Evolutionary conservation across 148 eudicot genomes (phyloP).

Genomic region (Nyssa sinensis): DNA sequence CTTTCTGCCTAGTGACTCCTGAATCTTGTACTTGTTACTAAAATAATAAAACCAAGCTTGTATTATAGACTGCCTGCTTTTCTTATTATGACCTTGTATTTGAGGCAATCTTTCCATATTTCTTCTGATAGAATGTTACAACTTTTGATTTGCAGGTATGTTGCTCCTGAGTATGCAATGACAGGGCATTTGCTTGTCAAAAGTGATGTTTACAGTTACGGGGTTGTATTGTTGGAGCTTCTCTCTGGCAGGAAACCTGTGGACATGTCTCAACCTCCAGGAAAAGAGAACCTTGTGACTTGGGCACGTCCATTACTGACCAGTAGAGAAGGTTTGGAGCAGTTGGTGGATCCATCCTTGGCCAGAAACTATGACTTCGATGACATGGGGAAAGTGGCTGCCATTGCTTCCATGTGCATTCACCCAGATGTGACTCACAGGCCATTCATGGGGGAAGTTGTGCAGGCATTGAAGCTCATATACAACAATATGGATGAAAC

Average conservation of each 20-base stretch:
- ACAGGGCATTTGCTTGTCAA: constrained; percentile 97
- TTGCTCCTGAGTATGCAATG: constrained; percentile 99
- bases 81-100: neutral
- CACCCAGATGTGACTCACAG: constrained; percentile 88
- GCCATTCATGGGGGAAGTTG: constrained; percentile 99
- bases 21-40: neutral
- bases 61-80: neutral
- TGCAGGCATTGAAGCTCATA: constrained; percentile 87
- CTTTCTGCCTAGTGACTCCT: neutral
- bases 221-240: constrained; percentile 88
- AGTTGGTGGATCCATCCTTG: constrained; percentile 63
- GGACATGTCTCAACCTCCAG: constrained; percentile 86
- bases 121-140: constrained; percentile 9
- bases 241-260: constrained; percentile 81
- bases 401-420: constrained; percentile 93
- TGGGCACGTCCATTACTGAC: constrained; percentile 88
- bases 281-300: constrained; percentile 83
- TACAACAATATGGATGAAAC: constrained; percentile 68
- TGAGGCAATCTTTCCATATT: neutral
- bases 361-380: constrained; percentile 58
- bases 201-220: constrained; percentile 95
- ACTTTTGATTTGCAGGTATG: constrained; percentile 58
- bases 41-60: neutral
- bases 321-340: constrained; percentile 75
- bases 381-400: constrained; percentile 79